phyloP scores from a whole-genome alignment of 225 moss, liverwort and hornwort genomes.

The Climacium dendroides region DNA sequence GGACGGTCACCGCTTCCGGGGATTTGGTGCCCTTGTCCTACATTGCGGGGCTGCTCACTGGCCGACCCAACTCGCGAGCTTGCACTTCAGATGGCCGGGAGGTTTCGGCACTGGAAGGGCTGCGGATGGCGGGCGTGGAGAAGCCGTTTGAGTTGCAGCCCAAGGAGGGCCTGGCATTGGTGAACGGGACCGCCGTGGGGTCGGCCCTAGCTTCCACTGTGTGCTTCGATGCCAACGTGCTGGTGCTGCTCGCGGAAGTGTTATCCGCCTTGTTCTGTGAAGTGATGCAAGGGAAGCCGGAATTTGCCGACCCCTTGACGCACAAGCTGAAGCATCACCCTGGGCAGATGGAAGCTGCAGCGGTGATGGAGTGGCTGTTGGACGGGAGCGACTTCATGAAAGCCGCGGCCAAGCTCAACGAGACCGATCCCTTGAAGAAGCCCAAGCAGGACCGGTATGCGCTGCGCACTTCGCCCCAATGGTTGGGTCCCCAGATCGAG shows the following conservation, averaged over 20 bases:
- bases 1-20: conserved; percentile 32
- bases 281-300: too few species aligned
- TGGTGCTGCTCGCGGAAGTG: not conserved
- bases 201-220: not conserved
- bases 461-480: too few species aligned
- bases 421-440: too few species aligned
- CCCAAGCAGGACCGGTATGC: too few species aligned
- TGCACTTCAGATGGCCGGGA: not conserved
- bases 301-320: too few species aligned
- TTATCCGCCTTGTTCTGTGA: too few species aligned
- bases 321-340: too few species aligned
- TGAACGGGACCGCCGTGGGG: not conserved
- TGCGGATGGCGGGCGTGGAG: not conserved
- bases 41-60: not conserved
- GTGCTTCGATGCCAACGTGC: not conserved
- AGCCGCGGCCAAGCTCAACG: too few species aligned
- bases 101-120: not conserved
- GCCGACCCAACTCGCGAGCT: not conserved
- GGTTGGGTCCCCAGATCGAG: too few species aligned
- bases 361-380: too few species aligned
- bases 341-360: too few species aligned
- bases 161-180: not conserved
- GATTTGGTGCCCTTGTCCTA: conserved; percentile 18
- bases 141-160: not conserved
- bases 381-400: too few species aligned